These are phyloP conservation scores for Nicotiana paniculata DNA, from an alignment of 257 asterid genomes.

Conservation along the genomic window DNA sequence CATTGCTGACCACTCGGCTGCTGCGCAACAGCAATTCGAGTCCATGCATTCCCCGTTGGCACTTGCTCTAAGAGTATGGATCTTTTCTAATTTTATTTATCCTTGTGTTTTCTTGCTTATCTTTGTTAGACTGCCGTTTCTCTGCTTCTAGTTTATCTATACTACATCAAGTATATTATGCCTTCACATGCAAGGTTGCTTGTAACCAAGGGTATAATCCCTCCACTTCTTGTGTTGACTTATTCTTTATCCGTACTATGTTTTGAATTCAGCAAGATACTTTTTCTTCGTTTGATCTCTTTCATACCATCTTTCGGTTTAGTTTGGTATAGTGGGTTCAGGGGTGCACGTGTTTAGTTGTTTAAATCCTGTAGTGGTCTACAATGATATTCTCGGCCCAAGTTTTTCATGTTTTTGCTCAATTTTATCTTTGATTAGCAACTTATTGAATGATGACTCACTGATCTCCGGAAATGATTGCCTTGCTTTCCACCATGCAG, in stretches of 20 bases:
- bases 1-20: conserved; percentile 65
- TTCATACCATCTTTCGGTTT: background rate
- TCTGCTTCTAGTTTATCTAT: background rate
- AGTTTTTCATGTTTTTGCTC: background rate
- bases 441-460: background rate
- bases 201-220: background rate
- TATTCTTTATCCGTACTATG: background rate
- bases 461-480: background rate
- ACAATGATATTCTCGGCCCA: background rate
- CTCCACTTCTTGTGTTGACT: background rate
- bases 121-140: background rate
- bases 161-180: background rate
- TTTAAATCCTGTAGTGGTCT: background rate
- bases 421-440: background rate
- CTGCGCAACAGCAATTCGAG: conserved; percentile 75
- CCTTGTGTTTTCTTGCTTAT: background rate
- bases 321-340: background rate
- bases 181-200: background rate
- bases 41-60: conserved; percentile 80
- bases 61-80: conserved; percentile 65
- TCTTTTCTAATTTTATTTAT: background rate
- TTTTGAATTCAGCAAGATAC: background rate
- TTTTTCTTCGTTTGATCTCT: background rate
- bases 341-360: background rate
- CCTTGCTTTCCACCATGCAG: background rate